A percentile compares a stretch with the other conserved stretches of the same genome.
Conservation (phyloP, 768 basidiomycete species). For the Galerina marginata region DNA sequence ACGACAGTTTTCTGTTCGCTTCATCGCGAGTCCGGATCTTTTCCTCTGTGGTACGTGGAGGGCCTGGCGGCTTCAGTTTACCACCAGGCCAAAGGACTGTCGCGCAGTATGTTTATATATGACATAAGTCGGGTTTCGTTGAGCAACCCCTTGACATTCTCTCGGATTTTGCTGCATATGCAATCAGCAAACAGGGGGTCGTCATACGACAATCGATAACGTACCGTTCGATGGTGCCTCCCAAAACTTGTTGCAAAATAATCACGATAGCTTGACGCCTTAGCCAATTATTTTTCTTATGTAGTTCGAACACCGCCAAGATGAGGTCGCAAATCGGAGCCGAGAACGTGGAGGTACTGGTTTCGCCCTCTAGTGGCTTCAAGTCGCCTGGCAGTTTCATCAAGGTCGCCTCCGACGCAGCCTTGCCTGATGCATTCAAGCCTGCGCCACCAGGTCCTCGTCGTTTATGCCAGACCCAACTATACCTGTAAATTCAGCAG, state of each 20-base stretch:
- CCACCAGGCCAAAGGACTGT: constrained; percentile 88
- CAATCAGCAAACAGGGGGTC: constrained; percentile 9
- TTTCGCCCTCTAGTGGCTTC: constrained; percentile 86
- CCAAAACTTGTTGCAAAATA: constrained; percentile 93
- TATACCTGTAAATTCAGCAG: constrained; percentile 86
- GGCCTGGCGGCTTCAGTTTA: constrained; percentile 59
- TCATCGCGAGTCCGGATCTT: constrained; percentile 82
- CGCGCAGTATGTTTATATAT: constrained; percentile 69
- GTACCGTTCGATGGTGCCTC: constrained; percentile 94
- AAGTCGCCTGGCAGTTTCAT: constrained; percentile 78
- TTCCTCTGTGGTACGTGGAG: constrained; percentile 81
- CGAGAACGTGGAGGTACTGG: constrained; percentile 87
- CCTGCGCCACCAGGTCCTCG: constrained; percentile 85
- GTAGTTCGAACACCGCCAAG: constrained; percentile 91
- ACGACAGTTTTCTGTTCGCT: constrained; percentile 88
- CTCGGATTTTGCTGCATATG: constrained; percentile 79
- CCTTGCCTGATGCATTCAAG: constrained; percentile 73
- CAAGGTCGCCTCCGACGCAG: constrained; percentile 69
- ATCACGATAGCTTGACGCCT: constrained; percentile 95
- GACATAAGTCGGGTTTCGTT: constrained; percentile 75
- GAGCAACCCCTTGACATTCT: constrained; percentile 66
- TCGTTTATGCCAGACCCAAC: constrained; percentile 79
- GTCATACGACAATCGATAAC: constrained; percentile 19
- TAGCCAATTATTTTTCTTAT: constrained; percentile 97
- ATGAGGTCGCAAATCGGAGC: constrained; percentile 94